These are phyloP conservation scores for Hygrocybe coccinea DNA, from an alignment of 768 basidiomycete genomes.

Conservation along the genomic window DNA sequence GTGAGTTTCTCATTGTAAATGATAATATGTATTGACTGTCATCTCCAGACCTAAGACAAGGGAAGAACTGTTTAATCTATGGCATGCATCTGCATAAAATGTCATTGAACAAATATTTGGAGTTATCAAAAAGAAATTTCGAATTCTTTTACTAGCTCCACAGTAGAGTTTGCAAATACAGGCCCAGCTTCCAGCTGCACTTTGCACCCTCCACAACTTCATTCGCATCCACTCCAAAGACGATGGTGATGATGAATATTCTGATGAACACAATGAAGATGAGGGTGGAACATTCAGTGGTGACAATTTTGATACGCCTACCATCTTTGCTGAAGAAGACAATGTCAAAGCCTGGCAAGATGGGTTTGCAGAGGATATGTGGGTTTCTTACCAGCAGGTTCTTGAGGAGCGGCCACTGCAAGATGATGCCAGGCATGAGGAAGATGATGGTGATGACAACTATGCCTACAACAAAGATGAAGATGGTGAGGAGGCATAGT, in stretches of 20 bases:
- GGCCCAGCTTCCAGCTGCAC: slow-evolving; percentile 18
- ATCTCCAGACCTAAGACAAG: slow-evolving; percentile 16
- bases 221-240: slow-evolving; percentile 19
- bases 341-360: slow-evolving; percentile 10
- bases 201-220: slow-evolving; percentile 26
- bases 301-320: background rate
- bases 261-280: slow-evolving; percentile 5
- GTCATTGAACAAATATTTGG: slow-evolving; percentile 26
- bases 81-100: slow-evolving; percentile 21
- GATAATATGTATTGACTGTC: background rate
- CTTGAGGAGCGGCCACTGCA: too few species aligned
- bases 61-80: slow-evolving; percentile 25
- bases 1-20: background rate
- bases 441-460: too few species aligned
- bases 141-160: slow-evolving; percentile 13
- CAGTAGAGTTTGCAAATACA: slow-evolving; percentile 21
- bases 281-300: background rate
- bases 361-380: slow-evolving; percentile 16
- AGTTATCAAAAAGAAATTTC: slow-evolving; percentile 17
- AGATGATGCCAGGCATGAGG: too few species aligned
- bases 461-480: too few species aligned
- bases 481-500: too few species aligned
- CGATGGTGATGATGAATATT: slow-evolving; percentile 6
- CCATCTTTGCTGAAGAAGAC: slow-evolving; percentile 9
- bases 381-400: slow-evolving; percentile 3